Conservation (phyloP, 164 flowering plant genomes). For the Tetracentron sinense region DNA sequence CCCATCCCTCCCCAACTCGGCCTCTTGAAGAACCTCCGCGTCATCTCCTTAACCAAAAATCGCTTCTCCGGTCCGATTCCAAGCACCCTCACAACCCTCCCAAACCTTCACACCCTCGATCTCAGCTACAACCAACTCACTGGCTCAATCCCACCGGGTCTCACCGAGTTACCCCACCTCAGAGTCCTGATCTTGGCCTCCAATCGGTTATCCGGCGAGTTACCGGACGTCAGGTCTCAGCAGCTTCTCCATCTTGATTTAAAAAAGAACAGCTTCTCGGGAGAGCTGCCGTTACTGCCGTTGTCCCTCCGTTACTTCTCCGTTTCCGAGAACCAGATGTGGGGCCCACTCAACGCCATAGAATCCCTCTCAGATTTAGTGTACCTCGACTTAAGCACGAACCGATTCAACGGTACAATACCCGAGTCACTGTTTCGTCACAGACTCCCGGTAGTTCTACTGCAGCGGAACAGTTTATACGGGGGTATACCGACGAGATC, state of each 20-base stretch:
- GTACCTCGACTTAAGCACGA: slow-evolving; percentile 68
- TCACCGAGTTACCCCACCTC: slow-evolving; percentile 26
- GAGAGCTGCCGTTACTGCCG: slow-evolving; percentile 44
- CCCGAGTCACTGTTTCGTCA: slow-evolving; percentile 40
- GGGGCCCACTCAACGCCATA: slow-evolving; percentile 49
- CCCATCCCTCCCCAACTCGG: slow-evolving; percentile 43
- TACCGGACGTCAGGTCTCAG: slow-evolving; percentile 29
- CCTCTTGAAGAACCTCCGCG: slow-evolving; percentile 33
- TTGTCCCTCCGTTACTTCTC: slow-evolving; percentile 62
- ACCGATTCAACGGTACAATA: slow-evolving; percentile 56
- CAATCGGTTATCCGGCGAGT: slow-evolving; percentile 39
- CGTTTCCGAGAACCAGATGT: slow-evolving; percentile 38
- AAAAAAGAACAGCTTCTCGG: slow-evolving; percentile 40
- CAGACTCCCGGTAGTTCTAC: slow-evolving; percentile 30
- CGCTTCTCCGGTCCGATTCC: slow-evolving; percentile 49
- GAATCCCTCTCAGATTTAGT: slow-evolving; percentile 34
- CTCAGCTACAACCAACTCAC: slow-evolving; percentile 56
- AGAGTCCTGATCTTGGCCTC: slow-evolving; percentile 45
- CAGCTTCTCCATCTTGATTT: slow-evolving; percentile 54
- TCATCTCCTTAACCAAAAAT: slow-evolving; percentile 46
- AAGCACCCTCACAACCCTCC: slow-evolving; percentile 20
- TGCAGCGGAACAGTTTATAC: slow-evolving; percentile 66
- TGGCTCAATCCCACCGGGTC: slow-evolving; percentile 41
- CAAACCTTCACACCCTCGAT: slow-evolving; percentile 59
- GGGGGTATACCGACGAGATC: slow-evolving; percentile 36